A percentile compares a stretch with the other conserved stretches of the same genome.
These are phyloP conservation scores for Glonium stellatum DNA, from an alignment of 495 filamentous ascomycete species.

Conservation along the genomic window DNA sequence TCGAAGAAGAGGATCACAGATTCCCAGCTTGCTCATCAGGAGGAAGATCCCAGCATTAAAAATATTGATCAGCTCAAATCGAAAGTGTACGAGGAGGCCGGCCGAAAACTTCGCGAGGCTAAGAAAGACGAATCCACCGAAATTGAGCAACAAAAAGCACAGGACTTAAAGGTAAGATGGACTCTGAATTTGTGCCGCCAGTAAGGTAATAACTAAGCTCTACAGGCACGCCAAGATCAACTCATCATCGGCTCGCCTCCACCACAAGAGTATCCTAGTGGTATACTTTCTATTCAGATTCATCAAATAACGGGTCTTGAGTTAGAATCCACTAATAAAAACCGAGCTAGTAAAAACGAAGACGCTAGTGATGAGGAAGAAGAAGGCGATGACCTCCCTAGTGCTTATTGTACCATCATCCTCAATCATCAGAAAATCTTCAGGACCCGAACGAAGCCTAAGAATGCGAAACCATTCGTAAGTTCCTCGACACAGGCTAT, in stretches of 20 bases:
- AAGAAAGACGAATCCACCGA: constrained; percentile 48
- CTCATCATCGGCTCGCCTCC: constrained; percentile 57
- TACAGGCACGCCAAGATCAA: constrained; percentile 28
- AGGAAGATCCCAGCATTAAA: constrained; percentile 44
- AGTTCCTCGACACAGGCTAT: neutral
- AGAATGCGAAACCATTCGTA: constrained; percentile 62
- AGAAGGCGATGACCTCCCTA: constrained; percentile 54
- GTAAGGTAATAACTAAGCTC: neutral
- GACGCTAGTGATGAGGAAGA: constrained; percentile 52
- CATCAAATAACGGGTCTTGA: constrained; percentile 67
- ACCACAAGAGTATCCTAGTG: constrained; percentile 48
- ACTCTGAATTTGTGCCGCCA: neutral
- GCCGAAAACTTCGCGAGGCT: constrained; percentile 57
- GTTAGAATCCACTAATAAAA: constrained; percentile 47
- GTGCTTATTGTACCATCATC: constrained; percentile 62
- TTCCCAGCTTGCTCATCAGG: constrained; percentile 49
- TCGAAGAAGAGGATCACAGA: constrained; percentile 53
- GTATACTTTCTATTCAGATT: constrained; percentile 61
- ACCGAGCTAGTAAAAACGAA: constrained; percentile 37
- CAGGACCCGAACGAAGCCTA: constrained; percentile 65
- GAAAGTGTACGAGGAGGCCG: constrained; percentile 44
- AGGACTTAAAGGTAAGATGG: constrained; percentile 46
- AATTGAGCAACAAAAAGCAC: constrained; percentile 54
- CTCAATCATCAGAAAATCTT: constrained; percentile 65
- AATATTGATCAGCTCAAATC: constrained; percentile 47